A percentile compares a stretch with the other conserved stretches of the same genome.
phyloP scores from a whole-genome alignment of 345 rosid species.

The Populus ilicifolia region DNA sequence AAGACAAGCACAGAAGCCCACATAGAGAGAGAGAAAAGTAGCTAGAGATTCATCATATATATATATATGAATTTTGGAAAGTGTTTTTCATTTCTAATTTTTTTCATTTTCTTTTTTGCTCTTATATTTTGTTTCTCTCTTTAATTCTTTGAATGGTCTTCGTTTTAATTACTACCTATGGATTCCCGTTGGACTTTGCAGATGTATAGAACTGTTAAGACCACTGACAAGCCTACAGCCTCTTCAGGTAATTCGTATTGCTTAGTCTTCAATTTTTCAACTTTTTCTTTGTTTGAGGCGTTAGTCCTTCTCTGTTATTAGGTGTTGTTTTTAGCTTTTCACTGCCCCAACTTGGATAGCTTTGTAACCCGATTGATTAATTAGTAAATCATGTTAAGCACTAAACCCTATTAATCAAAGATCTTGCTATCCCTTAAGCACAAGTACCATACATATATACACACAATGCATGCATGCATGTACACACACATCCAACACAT shows the following conservation, averaged over 20 bases:
- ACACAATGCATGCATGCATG: not conserved
- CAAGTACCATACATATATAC: not conserved
- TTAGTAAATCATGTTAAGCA: not conserved
- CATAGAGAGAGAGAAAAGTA: not conserved
- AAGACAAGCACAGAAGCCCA: constrained; percentile 30
- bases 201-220: constrained; percentile 93
- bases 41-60: not conserved
- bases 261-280: constrained; percentile 15
- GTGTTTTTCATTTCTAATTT: not conserved
- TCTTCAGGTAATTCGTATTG: constrained; percentile 67
- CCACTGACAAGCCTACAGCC: constrained; percentile 78
- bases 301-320: not conserved
- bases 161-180: not conserved
- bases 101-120: not conserved
- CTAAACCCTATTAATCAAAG: constrained; percentile 4
- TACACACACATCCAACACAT: not conserved
- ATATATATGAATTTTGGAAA: too few species aligned
- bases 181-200: constrained; percentile 25
- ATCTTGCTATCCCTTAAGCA: not conserved
- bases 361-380: constrained; percentile 1
- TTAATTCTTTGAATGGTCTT: not conserved
- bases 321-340: not conserved
- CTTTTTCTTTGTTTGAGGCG: not conserved
- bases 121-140: constrained; percentile 11
- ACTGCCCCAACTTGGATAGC: not conserved